Percentiles rank a stretch among this genome's conserved stretches.
Conservation (phyloP, 129 eudicot species). For the Calendula officinalis region DNA sequence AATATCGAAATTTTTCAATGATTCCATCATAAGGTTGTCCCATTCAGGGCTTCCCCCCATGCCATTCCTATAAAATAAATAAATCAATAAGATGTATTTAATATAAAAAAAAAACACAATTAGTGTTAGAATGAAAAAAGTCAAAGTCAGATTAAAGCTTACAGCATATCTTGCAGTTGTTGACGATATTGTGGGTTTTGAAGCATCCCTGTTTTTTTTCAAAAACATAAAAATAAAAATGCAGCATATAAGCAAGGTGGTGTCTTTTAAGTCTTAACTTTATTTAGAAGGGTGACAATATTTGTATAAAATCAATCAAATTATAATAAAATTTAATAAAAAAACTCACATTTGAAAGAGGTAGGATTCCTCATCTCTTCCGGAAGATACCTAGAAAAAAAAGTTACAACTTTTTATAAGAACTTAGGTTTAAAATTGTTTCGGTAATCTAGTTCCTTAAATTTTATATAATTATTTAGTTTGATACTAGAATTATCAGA, state of each 20-base stretch:
- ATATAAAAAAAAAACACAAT: no score
- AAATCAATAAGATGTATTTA: not conserved
- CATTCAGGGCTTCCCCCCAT: conserved; percentile 88
- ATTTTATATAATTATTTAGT: no score
- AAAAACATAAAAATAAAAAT: no score
- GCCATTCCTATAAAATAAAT: conserved; percentile 49
- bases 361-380: conserved; percentile 99
- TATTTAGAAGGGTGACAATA: not conserved
- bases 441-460: no score
- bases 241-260: conserved; percentile 15
- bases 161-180: conserved; percentile 96
- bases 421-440: no score
- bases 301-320: not conserved
- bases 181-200: conserved; percentile 94
- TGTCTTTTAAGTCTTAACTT: not conserved
- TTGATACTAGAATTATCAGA: no score
- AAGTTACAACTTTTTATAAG: not conserved
- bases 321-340: not conserved
- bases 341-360: conserved; percentile 78
- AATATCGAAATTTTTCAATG: conserved; percentile 73
- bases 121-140: not conserved
- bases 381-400: conserved; percentile 72
- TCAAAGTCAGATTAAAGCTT: conserved; percentile 27
- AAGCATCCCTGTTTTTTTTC: conserved; percentile 73
- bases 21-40: conserved; percentile 83